These are phyloP conservation scores for Aspergillus sp. DNA, from an alignment of 2,329 filamentous ascomycete genomes.

Conservation along the genomic window DNA sequence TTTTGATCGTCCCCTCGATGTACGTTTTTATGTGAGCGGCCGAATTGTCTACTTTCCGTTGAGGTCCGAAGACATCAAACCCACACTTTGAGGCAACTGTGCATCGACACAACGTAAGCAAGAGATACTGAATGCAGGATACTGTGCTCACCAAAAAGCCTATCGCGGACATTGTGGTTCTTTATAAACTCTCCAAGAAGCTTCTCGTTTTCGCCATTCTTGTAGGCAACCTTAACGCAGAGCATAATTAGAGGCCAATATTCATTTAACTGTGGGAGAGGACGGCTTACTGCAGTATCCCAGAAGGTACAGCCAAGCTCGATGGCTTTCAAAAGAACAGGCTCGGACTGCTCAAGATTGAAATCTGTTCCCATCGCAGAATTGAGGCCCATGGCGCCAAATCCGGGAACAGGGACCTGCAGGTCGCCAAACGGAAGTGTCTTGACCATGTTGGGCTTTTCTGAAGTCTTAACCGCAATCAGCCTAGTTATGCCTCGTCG, in stretches of 20 bases:
- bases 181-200: constrained; percentile 52
- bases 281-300: constrained; percentile 45
- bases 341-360: constrained; percentile 48
- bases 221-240: constrained; percentile 43
- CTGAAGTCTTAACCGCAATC: no score
- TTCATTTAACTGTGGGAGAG: no score
- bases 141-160: constrained; percentile 26
- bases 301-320: constrained; percentile 49
- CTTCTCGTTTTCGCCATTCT: constrained; percentile 51
- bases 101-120: no score
- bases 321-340: constrained; percentile 51
- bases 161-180: constrained; percentile 53
- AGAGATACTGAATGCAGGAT: not conserved
- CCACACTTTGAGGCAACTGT: constrained; percentile 53
- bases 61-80: constrained; percentile 36
- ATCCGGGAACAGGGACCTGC: constrained; percentile 46
- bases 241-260: not conserved
- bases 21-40: constrained; percentile 49
- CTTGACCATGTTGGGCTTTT: constrained; percentile 36
- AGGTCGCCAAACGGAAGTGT: constrained; percentile 42
- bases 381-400: constrained; percentile 53
- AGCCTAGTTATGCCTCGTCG: no score
- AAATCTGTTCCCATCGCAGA: constrained; percentile 46
- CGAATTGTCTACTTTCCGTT: constrained; percentile 44
- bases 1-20: constrained; percentile 51